A percentile compares a stretch with the other conserved stretches of the same genome.
phyloP scores from a whole-genome alignment of 148 eudicot genomes.

The Salicornia ramosissima region DNA sequence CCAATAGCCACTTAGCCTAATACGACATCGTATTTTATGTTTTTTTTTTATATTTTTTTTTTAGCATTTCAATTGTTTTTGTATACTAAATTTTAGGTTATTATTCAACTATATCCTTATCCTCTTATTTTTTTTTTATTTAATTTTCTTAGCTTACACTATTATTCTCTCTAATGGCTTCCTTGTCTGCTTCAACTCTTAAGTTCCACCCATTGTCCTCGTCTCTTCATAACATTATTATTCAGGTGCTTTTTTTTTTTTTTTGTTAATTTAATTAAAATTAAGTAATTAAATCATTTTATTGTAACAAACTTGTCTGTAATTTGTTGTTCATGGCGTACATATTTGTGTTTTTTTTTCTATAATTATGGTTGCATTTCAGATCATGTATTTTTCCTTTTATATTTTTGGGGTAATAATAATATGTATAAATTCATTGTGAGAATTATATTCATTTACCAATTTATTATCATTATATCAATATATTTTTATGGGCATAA shows the following conservation, averaged over 20 bases:
- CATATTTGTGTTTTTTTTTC: too few species aligned
- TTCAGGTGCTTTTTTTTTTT: constrained; percentile 1
- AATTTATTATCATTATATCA: too few species aligned
- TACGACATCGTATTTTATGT: not conserved
- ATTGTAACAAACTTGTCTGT: too few species aligned
- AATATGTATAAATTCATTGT: too few species aligned
- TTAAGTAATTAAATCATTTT: too few species aligned
- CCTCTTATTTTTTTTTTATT: not conserved
- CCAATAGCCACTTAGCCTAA: not conserved
- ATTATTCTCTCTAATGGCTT: constrained; percentile 8
- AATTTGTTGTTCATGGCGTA: too few species aligned
- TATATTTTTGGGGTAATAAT: too few species aligned
- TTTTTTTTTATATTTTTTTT: not conserved
- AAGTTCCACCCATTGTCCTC: constrained; percentile 18
- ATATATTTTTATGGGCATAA: too few species aligned
- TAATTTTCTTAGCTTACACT: not conserved
- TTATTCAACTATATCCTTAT: not conserved
- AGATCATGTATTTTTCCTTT: too few species aligned
- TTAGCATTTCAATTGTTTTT: too few species aligned
- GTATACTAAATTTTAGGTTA: not conserved
- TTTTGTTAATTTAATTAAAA: not conserved
- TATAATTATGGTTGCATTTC: too few species aligned
- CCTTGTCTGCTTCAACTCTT: constrained; percentile 18
- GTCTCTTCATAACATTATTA: not conserved
- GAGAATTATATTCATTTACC: too few species aligned